Percentiles rank a stretch among this genome's conserved stretches.
phyloP scores from a whole-genome alignment of 1,139 yeast species.

The Scheffersomyces parashehatae region DNA sequence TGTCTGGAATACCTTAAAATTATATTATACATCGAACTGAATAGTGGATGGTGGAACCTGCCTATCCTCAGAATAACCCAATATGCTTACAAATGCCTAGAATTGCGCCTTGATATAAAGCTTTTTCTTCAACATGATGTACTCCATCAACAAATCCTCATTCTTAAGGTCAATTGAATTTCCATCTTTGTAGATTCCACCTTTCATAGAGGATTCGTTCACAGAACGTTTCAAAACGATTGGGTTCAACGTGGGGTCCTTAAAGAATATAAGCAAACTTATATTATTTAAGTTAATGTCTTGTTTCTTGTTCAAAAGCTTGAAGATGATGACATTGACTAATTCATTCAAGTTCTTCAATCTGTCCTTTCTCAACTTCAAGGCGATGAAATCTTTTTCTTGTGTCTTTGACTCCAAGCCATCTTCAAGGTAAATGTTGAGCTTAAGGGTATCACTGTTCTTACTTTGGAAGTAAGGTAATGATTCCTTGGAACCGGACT shows the following conservation, averaged over 20 bases:
- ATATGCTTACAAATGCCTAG: background rate
- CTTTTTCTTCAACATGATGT: constrained; percentile 26
- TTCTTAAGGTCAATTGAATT: constrained; percentile 7
- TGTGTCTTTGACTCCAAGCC: constrained; percentile 1
- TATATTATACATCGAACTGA: no score
- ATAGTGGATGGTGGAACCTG: no score
- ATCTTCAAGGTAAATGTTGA: constrained; percentile 19
- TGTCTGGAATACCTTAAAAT: no score
- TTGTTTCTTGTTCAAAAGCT: constrained; percentile 18
- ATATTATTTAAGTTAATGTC: constrained; percentile 16
- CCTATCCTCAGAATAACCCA: no score
- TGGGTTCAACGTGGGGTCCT: constrained; percentile 24
- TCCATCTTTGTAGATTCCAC: background rate
- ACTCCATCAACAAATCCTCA: constrained; percentile 26
- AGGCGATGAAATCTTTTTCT: constrained; percentile 15
- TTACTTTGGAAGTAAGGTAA: background rate
- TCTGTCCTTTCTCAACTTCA: constrained; percentile 29
- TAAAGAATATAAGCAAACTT: constrained; percentile 25
- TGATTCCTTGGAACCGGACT: background rate
- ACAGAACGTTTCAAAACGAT: constrained; percentile 20
- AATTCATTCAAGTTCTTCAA: constrained; percentile 26
- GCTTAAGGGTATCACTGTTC: constrained; percentile 14
- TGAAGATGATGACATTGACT: constrained; percentile 22
- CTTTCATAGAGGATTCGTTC: constrained; percentile 1
- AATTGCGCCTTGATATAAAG: constrained; percentile 23